Conservation (phyloP, 495 filamentous ascomycete species). For the Aspergillus bertholletiae region DNA sequence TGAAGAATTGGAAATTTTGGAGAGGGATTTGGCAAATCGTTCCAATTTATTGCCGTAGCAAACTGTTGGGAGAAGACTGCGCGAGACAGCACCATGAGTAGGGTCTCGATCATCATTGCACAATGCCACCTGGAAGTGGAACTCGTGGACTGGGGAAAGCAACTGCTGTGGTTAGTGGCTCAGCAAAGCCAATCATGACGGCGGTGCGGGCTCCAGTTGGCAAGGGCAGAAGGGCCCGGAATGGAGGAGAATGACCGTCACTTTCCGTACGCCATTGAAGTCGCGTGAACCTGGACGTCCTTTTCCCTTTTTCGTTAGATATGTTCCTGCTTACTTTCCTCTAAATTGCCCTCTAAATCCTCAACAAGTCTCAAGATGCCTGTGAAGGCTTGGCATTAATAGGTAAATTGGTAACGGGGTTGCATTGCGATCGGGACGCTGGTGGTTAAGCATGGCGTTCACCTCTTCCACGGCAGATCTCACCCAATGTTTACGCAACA, state of each 20-base stretch:
- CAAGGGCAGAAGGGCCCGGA: constrained; percentile 9
- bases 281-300: not conserved
- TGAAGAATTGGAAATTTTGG: not conserved
- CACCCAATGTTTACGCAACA: not conserved
- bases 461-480: not conserved
- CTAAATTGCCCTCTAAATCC: not conserved
- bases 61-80: not conserved
- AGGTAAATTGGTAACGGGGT: too few species aligned
- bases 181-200: not conserved
- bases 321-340: not conserved
- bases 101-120: not conserved
- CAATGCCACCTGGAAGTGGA: not conserved
- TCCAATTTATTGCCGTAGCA: not conserved
- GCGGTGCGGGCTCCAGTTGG: not conserved
- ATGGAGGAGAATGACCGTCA: constrained; percentile 6
- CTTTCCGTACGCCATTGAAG: not conserved
- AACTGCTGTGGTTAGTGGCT: not conserved
- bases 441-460: not conserved
- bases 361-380: not conserved
- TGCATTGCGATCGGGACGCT: too few species aligned
- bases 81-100: not conserved
- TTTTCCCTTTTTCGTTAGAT: not conserved
- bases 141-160: not conserved
- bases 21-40: not conserved
- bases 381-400: not conserved